Evolutionary conservation across 2,329 filamentous ascomycete genomes (phyloP).

Genomic region (Ophiostoma piceae): DNA sequence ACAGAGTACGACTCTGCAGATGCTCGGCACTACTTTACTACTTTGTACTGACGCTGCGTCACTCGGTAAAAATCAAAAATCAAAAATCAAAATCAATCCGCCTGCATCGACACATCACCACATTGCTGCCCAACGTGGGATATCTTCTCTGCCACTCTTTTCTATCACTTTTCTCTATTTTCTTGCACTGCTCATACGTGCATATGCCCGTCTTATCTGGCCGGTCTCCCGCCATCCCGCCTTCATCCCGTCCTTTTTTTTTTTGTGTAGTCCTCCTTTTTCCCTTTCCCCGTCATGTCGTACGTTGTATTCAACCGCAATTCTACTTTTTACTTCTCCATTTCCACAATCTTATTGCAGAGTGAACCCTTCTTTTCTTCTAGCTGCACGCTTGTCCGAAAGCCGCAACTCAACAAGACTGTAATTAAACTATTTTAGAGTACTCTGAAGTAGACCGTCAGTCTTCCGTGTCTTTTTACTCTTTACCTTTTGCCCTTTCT

Average conservation of each 20-base stretch:
- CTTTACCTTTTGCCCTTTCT: too few relatives aligned
- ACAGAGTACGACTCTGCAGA: too few relatives aligned
- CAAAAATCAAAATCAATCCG: background rate
- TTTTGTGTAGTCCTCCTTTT: background rate
- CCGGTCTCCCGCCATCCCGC: background rate
- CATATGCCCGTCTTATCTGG: background rate
- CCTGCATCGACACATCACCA: conserved; percentile 13
- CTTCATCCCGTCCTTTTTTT: background rate
- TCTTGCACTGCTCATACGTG: background rate
- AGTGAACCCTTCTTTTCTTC: background rate
- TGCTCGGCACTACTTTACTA: too few relatives aligned
- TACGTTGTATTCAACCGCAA: background rate
- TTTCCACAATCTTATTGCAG: too few relatives aligned
- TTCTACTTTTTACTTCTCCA: too few relatives aligned
- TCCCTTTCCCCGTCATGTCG: background rate
- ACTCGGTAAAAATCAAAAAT: background rate
- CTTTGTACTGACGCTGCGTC: background rate
- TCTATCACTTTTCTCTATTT: too few relatives aligned
- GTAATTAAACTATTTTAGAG: background rate
- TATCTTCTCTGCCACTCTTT: background rate
- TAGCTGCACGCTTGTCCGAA: background rate
- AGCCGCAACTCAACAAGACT: background rate
- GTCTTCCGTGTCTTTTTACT: too few relatives aligned
- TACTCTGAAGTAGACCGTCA: too few relatives aligned
- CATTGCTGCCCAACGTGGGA: conserved; percentile 17